Evolutionary conservation across 305 asterid genomes (phyloP), one percentile per base, ranked within the genome.

Genomic region (Striga hermonthica): DNA sequence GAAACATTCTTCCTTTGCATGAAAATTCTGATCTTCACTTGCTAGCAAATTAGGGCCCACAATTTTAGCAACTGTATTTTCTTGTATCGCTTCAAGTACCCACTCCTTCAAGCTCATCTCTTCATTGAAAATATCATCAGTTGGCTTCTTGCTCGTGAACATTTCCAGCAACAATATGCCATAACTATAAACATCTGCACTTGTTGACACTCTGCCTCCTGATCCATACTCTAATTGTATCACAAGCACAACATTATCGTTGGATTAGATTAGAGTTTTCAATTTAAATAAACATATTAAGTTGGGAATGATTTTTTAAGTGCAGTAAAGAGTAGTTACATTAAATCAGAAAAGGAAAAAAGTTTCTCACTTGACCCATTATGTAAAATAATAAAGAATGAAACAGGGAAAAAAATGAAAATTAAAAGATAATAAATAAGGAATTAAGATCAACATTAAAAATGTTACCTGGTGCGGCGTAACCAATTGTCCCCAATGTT

Each of bases 401-500:
- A n/a, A n/a, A n/a, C n/a, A n/a, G n/a, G n/a, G n/a, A n/a, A n/a
- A n/a, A 10, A 7, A 1, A 2, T 34, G 39, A 3, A 37, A 1
- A 8, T n/a, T n/a, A 14, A 11, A 4, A 9, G 7, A 55, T 14
- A 9, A 54, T 61, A 14, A 31, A 55, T 0, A 4, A 40, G 31
- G 58, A 39, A 14, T 1, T 1, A 45, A 31, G 13, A 48, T 9
- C 0, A 37, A n/a, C 12, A 53, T 3, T 35, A 16, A 3, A 9
- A 44, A 31, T 4, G 8, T 66, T 15, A 75, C 83, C 83, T 78
- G 82, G 82, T 64, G 82, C 80, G 14, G 62, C 68, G 13, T 80
- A 78, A 4, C 85, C 85, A 1, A 78, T 31, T 4, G 85, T 78
- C 2, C 76, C 83, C 69, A 81, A 50, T 0, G 85, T 81, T 28